Conservation (phyloP, 2,329 filamentous ascomycete genomes). For the Bertia moriformis region DNA sequence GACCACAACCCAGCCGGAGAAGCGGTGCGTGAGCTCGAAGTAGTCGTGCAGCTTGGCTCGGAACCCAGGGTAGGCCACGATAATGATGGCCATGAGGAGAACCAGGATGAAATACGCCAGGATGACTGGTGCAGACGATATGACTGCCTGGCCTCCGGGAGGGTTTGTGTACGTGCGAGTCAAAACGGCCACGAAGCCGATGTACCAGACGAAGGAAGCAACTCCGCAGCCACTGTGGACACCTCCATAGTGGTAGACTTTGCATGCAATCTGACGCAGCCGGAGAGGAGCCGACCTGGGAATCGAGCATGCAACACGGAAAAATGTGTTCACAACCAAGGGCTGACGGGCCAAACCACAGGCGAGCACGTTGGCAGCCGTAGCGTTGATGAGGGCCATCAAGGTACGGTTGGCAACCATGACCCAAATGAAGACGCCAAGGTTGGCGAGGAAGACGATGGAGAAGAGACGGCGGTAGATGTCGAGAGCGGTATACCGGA, state of each 20-base stretch:
- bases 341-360: constrained; percentile 39
- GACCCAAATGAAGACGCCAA: constrained; percentile 28
- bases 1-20: constrained; percentile 56
- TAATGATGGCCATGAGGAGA: constrained; percentile 43
- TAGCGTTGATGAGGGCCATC: constrained; percentile 20
- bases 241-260: constrained; percentile 36
- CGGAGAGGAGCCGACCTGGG: constrained; percentile 27
- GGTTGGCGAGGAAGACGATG: constrained; percentile 32
- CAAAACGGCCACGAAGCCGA: constrained; percentile 23
- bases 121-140: constrained; percentile 26
- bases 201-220: constrained; percentile 31
- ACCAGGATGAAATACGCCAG: constrained; percentile 42
- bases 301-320: constrained; percentile 26
- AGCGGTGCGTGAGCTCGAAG: constrained; percentile 61
- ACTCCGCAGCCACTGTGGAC: constrained; percentile 33
- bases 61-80: constrained; percentile 48
- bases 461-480: constrained; percentile 42
- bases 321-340: constrained; percentile 33
- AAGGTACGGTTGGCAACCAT: constrained; percentile 18
- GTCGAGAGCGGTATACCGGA: constrained; percentile 21
- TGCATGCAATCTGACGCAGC: constrained; percentile 29
- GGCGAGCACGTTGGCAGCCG: constrained; percentile 30
- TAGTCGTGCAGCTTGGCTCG: constrained; percentile 49
- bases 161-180: constrained; percentile 15
- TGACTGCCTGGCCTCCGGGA: constrained; percentile 10